phyloP scores from a whole-genome alignment of 805 yeast genomes.

The Wickerhamiella siamensis region DNA sequence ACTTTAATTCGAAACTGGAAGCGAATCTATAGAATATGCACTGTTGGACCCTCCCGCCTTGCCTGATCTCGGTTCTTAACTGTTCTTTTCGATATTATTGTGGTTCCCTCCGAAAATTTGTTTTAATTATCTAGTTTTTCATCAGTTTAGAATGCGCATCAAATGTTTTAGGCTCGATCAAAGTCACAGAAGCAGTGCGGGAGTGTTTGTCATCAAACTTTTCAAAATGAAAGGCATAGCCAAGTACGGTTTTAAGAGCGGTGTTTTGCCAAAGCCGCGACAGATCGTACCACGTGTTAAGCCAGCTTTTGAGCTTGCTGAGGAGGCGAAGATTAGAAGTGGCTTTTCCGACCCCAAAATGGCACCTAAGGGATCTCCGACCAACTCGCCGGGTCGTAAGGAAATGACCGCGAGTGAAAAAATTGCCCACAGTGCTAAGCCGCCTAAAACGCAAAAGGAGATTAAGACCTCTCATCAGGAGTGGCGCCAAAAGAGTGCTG shows the following conservation, averaged over 20 bases:
- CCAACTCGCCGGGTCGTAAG: constrained; percentile 37
- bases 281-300: constrained; percentile 49
- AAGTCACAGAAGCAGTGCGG: too few species aligned
- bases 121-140: too few species aligned
- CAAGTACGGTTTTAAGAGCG: constrained; percentile 48
- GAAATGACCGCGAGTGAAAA: constrained; percentile 39
- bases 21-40: too few species aligned
- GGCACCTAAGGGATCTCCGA: constrained; percentile 49
- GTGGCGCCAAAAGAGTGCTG: constrained; percentile 40
- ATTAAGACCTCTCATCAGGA: constrained; percentile 23
- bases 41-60: too few species aligned
- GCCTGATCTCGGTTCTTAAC: too few species aligned
- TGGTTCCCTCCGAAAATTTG: too few species aligned
- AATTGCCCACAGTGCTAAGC: constrained; percentile 38
- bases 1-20: too few species aligned
- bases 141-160: too few species aligned
- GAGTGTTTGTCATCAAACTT: constrained; percentile 5
- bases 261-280: constrained; percentile 67
- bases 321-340: constrained; percentile 40
- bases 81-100: too few species aligned
- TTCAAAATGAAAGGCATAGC: constrained; percentile 29
- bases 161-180: too few species aligned
- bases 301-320: constrained; percentile 19
- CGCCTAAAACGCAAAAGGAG: constrained; percentile 27
- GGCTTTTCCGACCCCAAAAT: constrained; percentile 51